A percentile compares a stretch with the other conserved stretches of the same genome.
phyloP scores from a whole-genome alignment of 2,329 filamentous ascomycete genomes.

The Keithomyces neogunnii region DNA sequence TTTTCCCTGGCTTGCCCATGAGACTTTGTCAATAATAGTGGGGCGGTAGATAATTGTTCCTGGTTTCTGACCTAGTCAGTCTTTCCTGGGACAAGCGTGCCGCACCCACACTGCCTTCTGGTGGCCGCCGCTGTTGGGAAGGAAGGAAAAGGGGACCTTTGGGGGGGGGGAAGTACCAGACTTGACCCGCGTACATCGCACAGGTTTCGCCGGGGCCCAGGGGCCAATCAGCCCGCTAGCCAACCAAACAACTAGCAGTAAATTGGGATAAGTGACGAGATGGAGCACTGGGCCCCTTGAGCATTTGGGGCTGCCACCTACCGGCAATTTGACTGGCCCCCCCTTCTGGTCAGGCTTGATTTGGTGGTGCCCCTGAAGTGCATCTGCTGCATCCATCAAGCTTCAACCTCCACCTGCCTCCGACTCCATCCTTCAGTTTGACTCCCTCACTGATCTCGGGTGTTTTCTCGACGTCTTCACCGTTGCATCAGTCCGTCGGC shows the following conservation, averaged over 20 bases:
- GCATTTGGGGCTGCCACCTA: conserved; percentile 2
- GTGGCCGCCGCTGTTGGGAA: conserved; percentile 7
- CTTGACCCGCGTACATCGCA: conserved; percentile 2
- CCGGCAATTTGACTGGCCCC: conserved; percentile 8
- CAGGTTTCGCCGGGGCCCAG: neutral
- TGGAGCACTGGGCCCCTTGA: neutral
- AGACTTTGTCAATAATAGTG: neutral
- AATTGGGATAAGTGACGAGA: conserved; percentile 11
- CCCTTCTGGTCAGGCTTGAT: conserved; percentile 9
- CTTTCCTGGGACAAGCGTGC: conserved; percentile 11
- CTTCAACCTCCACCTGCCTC: conserved; percentile 8
- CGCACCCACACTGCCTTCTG: conserved; percentile 12
- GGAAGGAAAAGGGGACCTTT: conserved; percentile 12
- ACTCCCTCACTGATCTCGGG: conserved; percentile 3
- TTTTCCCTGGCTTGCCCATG: conserved; percentile 6
- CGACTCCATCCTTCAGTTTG: conserved; percentile 8
- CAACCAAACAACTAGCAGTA: conserved; percentile 22
- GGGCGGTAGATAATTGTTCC: conserved; percentile 28
- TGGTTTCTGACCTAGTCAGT: conserved; percentile 13
- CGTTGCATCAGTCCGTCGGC: conserved; percentile 6
- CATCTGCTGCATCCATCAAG: conserved; percentile 1
- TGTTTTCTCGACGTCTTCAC: conserved; percentile 5
- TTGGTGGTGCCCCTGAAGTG: conserved; percentile 24
- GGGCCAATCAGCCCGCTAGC: conserved; percentile 7
- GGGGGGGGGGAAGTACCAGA: neutral